phyloP scores from a whole-genome alignment of 192 early-diverging fungal genomes.

The Coemansia sp. region DNA sequence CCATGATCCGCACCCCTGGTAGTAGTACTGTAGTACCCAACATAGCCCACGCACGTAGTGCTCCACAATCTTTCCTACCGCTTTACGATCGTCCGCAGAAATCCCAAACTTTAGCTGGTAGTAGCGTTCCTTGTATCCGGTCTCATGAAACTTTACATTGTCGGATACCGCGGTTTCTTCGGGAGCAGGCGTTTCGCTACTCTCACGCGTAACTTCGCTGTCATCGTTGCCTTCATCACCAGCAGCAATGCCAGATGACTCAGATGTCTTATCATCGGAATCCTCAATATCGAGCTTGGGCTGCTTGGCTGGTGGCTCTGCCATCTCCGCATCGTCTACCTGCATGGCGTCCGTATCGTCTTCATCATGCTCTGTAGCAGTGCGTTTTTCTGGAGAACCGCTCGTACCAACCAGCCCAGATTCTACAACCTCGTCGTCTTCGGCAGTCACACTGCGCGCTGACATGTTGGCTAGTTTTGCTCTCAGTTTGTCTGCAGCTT shows the following conservation, averaged over 20 bases:
- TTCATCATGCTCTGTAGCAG: conserved; percentile 53
- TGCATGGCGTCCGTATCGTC: conserved; percentile 10
- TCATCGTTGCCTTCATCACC: conserved; percentile 57
- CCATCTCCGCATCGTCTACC: conserved; percentile 14
- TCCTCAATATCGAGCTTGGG: conserved; percentile 11
- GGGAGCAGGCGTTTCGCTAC: conserved; percentile 19
- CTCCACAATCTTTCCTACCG: conserved; percentile 59
- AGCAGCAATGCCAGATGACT: conserved; percentile 14
- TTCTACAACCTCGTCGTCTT: conserved; percentile 25
- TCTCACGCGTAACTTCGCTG: conserved; percentile 60
- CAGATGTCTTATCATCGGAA: conserved; percentile 8
- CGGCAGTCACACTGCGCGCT: conserved; percentile 3
- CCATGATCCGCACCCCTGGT: conserved; percentile 92
- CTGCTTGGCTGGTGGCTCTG: conserved; percentile 16
- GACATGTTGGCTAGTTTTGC: conserved; percentile 49
- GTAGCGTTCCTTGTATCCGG: conserved; percentile 73
- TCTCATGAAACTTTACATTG: conserved; percentile 68
- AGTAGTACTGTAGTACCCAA: conserved; percentile 97
- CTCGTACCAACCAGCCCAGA: conserved; percentile 16
- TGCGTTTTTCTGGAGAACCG: conserved; percentile 44
- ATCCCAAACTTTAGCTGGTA: conserved; percentile 67
- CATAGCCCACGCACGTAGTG: conserved; percentile 92
- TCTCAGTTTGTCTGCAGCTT: conserved; percentile 65
- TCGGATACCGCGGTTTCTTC: conserved; percentile 37
- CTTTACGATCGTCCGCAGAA: conserved; percentile 59